phyloP scores from a whole-genome alignment of 441 rosid species.

The Syzygium malaccense region DNA sequence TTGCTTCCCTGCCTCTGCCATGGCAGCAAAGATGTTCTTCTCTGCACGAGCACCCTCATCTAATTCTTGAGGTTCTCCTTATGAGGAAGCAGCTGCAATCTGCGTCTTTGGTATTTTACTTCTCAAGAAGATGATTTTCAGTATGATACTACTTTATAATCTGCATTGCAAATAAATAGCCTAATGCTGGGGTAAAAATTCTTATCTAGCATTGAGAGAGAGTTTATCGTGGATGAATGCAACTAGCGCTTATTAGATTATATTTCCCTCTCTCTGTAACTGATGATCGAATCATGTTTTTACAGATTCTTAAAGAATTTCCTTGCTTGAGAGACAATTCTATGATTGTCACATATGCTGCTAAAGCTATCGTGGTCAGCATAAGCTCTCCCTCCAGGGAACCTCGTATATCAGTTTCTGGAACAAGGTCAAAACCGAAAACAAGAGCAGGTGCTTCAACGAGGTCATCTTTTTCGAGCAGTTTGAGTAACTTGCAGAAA shows the following conservation, averaged over 20 bases:
- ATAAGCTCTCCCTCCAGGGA: conserved; percentile 73
- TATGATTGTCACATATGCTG: conserved; percentile 74
- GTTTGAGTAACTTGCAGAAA: conserved; percentile 89
- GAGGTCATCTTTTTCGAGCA: conserved; percentile 69
- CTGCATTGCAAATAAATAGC: neutral
- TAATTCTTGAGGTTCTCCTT: conserved; percentile 91
- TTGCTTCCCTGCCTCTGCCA: conserved; percentile 94
- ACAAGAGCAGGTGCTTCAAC: conserved; percentile 43
- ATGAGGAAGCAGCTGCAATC: conserved; percentile 97
- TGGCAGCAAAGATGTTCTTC: conserved; percentile 99
- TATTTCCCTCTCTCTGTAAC: neutral
- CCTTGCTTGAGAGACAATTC: conserved; percentile 76
- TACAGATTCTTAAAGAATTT: conserved; percentile 90
- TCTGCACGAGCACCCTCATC: conserved; percentile 90
- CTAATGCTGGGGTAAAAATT: neutral
- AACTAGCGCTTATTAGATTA: neutral
- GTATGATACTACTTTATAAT: neutral
- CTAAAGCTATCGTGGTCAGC: conserved; percentile 78
- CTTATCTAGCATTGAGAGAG: neutral
- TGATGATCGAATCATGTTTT: conserved; percentile 14
- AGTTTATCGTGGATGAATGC: neutral
- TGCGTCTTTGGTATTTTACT: conserved; percentile 68
- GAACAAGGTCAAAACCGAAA: conserved; percentile 66
- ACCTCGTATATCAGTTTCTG: conserved; percentile 73
- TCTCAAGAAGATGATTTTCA: neutral